Percentiles rank a stretch among this genome's conserved stretches.
These are phyloP conservation scores for Pseudogymnoascus sp. DNA, from an alignment of 2,329 filamentous ascomycete genomes.

Conservation along the genomic window DNA sequence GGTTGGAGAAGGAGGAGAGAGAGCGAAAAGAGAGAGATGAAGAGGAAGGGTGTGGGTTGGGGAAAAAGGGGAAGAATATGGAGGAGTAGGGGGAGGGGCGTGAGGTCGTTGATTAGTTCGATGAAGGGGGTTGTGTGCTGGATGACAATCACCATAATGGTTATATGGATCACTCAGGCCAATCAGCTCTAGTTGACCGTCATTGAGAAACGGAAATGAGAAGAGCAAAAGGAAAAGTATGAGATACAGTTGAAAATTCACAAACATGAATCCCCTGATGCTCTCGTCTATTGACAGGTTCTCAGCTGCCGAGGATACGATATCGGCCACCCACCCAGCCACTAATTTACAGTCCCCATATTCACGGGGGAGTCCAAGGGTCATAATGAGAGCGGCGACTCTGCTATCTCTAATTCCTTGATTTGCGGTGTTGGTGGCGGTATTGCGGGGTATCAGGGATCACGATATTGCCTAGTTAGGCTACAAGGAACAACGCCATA, in stretches of 20 bases:
- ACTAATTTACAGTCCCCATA: no score
- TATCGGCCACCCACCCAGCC: no score
- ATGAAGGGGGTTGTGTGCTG: not conserved
- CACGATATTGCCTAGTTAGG: constrained; percentile 5
- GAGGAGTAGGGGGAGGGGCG: not conserved
- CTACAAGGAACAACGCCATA: not conserved
- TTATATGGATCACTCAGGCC: not conserved
- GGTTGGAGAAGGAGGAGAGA: not conserved
- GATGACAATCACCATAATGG: not conserved
- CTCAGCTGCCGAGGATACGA: not conserved
- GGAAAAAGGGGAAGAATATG: not conserved
- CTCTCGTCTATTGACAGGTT: not conserved
- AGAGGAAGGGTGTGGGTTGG: not conserved
- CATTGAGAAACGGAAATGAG: not conserved
- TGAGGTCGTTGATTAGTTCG: not conserved
- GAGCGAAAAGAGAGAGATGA: not conserved
- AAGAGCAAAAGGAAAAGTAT: not conserved
- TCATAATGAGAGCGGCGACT: not conserved
- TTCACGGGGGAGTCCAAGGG: not conserved
- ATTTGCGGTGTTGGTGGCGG: not conserved
- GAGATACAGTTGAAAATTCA: not conserved
- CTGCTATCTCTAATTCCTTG: not conserved
- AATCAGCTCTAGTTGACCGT: not conserved
- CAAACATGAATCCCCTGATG: not conserved
- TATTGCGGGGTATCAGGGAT: not conserved